Evolutionary conservation across 352 stramenopile species (phyloP), one percentile per base, ranked within the genome.

Genomic region (Phytophthora syringae): DNA sequence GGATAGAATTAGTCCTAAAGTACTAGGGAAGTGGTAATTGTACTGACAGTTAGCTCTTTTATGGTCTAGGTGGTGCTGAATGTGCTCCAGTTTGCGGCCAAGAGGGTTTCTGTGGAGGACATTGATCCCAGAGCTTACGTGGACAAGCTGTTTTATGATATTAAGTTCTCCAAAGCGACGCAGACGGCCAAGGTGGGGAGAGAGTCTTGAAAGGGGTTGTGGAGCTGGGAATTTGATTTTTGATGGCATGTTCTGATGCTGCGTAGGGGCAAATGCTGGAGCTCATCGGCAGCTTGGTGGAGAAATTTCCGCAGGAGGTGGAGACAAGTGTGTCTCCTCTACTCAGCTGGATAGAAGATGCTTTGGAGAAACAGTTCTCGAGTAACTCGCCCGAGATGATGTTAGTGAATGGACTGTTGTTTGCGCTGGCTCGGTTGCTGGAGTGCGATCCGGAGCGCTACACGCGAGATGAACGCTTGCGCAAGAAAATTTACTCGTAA

Each of bases 291-390:
- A 70, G 86, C 52, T 51, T 92, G 20, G 74, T 80, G n/a, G 74
- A 67, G n/a, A 64, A 67, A 11, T 93, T 92, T 52, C 71, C 76
- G 1, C 9, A 28, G 0, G 63, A 90, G 7, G 40, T 86, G 15
- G 43, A 76, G 13, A 34, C 62, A 1, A 59, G 57, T 43, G 70
- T 77, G 39, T 10, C 36, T 2, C n/a, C 73, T 11, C 45, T 92
- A 28, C 37, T 93, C 9, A 66, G 61, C 25, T 95, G 86, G 86
- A 83, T 87, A 24, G 86, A 95, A 67, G 77, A 82, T 11, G 59
- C 68, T 21, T 66, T 95, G 40, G 80, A 93, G 16, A 90, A 93
- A 56, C 86, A 95, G 40, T 95, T 93, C 39, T 66, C 72, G 5
- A 82, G 76, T 7, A 82, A 77, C 40, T 63, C 70, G 1, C 84